Base-by-base conservation (phyloP, 495 filamentous ascomycete species). In the Aspergillus homomorphus region DNA sequence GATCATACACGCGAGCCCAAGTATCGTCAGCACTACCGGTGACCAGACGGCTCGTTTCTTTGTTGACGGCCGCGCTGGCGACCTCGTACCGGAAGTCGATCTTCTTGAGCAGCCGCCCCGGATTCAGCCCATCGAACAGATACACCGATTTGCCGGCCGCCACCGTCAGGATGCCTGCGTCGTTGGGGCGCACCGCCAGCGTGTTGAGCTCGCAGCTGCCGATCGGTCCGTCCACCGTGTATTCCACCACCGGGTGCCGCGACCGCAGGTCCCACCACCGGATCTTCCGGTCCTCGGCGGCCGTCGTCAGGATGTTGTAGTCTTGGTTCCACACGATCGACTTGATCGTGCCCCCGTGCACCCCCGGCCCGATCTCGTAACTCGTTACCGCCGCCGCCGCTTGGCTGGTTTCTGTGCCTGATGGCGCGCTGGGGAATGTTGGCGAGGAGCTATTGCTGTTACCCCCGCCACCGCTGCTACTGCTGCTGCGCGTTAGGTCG, bases 251-350 rank as follows among this genome's bases (percentile, higher is more conserved):
- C 14, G 89, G 82, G 23, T 83, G 77, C 48, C 87, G 82, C 19
- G 84, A 83, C 44, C 89, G 88, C 38, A 96, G 76, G 72, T 98
- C 92, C 81, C 92, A 97, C 94, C 94, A 98, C 30, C 93, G 86
- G 24, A 98, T 81, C 51, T 87, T 89, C 65, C 92, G 90, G 69
- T 96, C 92, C 46, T 96, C 91, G 9, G 91, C 87, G 5, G 89
- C 89, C 0, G 94, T 98, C 51, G 94, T 88, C 56, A 98, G 76
- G 62, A 91, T 82, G 62, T 92, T 96, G 45, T 88, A 87, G 61
- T 96, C 90, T 46, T 78, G 78, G 59, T 89, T 87, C 94, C 94
- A 98, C 56, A 97, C 84, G 53, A 98, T 93, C 53, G 88, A 89
- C 70, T 96, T 98, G 77, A 98, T 97, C 20, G 88, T 87, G 45